Evolutionary conservation across 2,329 filamentous ascomycete species (phyloP).

Genomic region (Mycosphaerelloides madeirae): DNA sequence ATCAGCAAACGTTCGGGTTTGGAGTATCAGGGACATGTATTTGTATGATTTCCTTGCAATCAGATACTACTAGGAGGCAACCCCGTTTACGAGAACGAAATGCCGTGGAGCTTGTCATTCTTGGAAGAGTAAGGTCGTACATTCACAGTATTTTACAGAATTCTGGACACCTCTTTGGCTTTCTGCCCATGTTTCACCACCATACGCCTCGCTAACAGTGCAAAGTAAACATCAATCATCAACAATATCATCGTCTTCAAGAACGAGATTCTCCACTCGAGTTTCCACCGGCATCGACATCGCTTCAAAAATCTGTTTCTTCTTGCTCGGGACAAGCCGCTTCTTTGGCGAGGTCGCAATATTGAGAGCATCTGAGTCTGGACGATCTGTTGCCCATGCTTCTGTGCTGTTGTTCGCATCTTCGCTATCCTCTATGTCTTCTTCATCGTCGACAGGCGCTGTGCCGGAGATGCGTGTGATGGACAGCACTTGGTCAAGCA

Average conservation of each 20-base stretch:
- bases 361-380: slow-evolving; percentile 21
- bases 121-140: background rate
- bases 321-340: slow-evolving; percentile 9
- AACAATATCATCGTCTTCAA: slow-evolving; percentile 47
- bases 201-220: slow-evolving; percentile 12
- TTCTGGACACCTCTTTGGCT: background rate
- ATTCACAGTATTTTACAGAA: slow-evolving; percentile 1
- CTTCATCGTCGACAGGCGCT: slow-evolving; percentile 28
- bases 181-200: background rate
- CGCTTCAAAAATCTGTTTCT: slow-evolving; percentile 14
- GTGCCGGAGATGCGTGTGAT: slow-evolving; percentile 53
- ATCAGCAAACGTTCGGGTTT: too few relatives aligned
- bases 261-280: slow-evolving; percentile 35
- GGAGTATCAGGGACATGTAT: too few relatives aligned
- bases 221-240: slow-evolving; percentile 28
- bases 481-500: slow-evolving; percentile 62
- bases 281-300: slow-evolving; percentile 24
- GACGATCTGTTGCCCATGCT: slow-evolving; percentile 42
- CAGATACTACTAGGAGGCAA: too few relatives aligned
- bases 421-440: slow-evolving; percentile 5
- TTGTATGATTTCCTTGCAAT: too few relatives aligned
- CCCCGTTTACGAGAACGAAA: too few relatives aligned
- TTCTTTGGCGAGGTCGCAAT: slow-evolving; percentile 10
- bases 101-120: too few relatives aligned
- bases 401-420: slow-evolving; percentile 22